A percentile compares a stretch with the other conserved stretches of the same genome.
Conservation (phyloP, 768 basidiomycete genomes). For the Collybia sordida region DNA sequence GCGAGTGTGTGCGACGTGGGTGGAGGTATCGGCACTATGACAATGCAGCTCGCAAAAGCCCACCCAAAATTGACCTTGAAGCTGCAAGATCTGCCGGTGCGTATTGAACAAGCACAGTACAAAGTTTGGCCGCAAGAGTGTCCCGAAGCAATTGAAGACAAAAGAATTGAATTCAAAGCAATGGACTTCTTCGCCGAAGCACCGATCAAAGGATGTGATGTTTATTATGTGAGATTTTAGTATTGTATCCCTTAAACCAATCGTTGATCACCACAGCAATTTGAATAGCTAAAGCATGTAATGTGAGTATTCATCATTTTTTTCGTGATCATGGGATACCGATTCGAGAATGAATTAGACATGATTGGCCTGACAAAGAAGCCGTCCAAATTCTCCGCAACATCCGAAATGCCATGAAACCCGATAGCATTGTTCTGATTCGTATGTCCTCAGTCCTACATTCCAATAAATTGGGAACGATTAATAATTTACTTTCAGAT, state of each 20-base stretch:
- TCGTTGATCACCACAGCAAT: neutral
- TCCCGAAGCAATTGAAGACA: slow-evolving; percentile 33
- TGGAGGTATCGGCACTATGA: slow-evolving; percentile 34
- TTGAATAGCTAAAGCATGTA: slow-evolving; percentile 30
- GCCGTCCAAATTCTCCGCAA: slow-evolving; percentile 33
- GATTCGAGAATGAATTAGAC: slow-evolving; percentile 23
- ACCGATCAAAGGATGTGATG: slow-evolving; percentile 33
- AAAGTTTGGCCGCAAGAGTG: slow-evolving; percentile 31
- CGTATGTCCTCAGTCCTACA: slow-evolving; percentile 24
- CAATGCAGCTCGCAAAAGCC: slow-evolving; percentile 29
- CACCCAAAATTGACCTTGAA: slow-evolving; percentile 34
- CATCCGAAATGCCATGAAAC: slow-evolving; percentile 33
- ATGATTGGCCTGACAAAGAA: slow-evolving; percentile 40
- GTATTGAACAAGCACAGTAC: slow-evolving; percentile 27
- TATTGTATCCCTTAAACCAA: neutral
- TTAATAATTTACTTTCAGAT: slow-evolving; percentile 21
- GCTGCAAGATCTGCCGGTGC: slow-evolving; percentile 34
- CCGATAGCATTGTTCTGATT: slow-evolving; percentile 32
- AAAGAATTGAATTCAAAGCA: slow-evolving; percentile 33
- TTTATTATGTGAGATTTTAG: slow-evolving; percentile 36
- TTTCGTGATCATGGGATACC: neutral
- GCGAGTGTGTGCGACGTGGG: slow-evolving; percentile 40
- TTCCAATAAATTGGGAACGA: too few relatives aligned
- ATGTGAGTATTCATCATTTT: slow-evolving; percentile 25
- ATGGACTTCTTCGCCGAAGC: slow-evolving; percentile 39